phyloP scores from a whole-genome alignment of 441 rosid species.

The Gossypium davidsonii region DNA sequence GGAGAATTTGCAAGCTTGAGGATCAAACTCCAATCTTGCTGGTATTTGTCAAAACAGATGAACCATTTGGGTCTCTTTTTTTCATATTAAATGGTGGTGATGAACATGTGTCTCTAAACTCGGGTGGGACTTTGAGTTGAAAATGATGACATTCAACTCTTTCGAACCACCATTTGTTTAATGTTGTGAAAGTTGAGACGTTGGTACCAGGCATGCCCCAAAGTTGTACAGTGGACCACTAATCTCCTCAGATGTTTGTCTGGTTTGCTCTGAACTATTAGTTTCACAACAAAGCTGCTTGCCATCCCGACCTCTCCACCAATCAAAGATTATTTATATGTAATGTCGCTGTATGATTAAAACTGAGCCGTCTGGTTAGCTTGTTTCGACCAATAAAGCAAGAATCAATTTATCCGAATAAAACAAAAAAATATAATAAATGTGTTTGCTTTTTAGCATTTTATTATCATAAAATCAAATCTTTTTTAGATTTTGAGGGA shows the following conservation, averaged over 20 bases:
- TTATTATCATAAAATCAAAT: slow-evolving; percentile 16
- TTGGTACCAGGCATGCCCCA: not conserved
- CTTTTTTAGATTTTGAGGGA: slow-evolving; percentile 29
- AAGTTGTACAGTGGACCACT: not conserved
- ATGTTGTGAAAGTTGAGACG: not conserved
- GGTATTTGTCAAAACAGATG: not conserved
- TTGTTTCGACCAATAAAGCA: not conserved
- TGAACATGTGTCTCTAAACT: not conserved
- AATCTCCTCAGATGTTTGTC: not conserved
- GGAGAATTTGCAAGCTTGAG: not conserved
- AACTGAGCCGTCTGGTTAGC: not conserved
- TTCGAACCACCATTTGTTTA: not conserved
- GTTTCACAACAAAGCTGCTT: not conserved
- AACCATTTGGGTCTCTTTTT: not conserved
- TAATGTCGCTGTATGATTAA: not conserved
- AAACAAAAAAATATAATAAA: not conserved
- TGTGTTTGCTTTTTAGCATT: not conserved
- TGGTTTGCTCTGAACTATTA: not conserved
- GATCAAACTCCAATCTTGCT: not conserved
- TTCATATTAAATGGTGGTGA: not conserved
- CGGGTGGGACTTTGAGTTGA: not conserved
- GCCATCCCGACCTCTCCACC: not conserved
- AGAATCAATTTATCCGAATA: not conserved
- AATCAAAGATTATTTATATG: not conserved
- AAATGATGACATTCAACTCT: not conserved